Evolutionary conservation across 2,329 filamentous ascomycete genomes (phyloP).

Genomic region (Immersiporthe knoxdaviesiana): DNA sequence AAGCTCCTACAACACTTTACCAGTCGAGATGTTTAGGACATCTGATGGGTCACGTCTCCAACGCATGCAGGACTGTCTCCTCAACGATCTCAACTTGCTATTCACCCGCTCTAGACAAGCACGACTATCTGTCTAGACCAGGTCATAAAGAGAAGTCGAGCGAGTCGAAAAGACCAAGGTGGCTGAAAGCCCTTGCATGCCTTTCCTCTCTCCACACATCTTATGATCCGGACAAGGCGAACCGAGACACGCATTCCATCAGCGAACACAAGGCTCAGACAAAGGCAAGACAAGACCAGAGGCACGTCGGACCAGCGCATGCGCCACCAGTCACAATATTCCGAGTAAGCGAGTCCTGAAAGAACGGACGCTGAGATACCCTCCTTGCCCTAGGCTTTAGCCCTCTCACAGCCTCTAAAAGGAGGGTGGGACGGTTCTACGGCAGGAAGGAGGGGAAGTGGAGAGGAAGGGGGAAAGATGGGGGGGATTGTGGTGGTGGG

Average conservation of each 20-base stretch:
- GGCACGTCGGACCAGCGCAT: conserved; percentile 16
- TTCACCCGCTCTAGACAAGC: background rate
- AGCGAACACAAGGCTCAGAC: conserved; percentile 16
- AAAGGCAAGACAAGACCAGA: conserved; percentile 7
- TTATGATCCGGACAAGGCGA: conserved; percentile 16
- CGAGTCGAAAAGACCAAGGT: background rate
- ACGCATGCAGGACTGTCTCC: background rate
- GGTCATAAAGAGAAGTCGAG: background rate
- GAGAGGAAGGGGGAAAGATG: too few species aligned
- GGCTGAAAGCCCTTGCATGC: background rate
- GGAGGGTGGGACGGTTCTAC: background rate
- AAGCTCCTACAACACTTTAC: background rate
- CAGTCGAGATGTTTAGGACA: too few species aligned
- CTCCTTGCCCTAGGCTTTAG: background rate
- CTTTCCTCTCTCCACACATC: background rate
- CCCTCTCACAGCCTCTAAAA: background rate
- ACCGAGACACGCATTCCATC: background rate
- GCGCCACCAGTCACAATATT: conserved; percentile 11
- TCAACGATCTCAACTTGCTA: background rate
- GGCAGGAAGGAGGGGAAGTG: background rate
- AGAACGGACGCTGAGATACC: background rate
- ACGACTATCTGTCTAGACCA: background rate
- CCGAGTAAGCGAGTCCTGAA: background rate
- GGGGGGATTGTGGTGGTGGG: background rate
- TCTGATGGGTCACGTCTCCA: background rate